Evolutionary conservation across 768 basidiomycete species (phyloP).

Genomic region (Rhodotorula graminis): DNA sequence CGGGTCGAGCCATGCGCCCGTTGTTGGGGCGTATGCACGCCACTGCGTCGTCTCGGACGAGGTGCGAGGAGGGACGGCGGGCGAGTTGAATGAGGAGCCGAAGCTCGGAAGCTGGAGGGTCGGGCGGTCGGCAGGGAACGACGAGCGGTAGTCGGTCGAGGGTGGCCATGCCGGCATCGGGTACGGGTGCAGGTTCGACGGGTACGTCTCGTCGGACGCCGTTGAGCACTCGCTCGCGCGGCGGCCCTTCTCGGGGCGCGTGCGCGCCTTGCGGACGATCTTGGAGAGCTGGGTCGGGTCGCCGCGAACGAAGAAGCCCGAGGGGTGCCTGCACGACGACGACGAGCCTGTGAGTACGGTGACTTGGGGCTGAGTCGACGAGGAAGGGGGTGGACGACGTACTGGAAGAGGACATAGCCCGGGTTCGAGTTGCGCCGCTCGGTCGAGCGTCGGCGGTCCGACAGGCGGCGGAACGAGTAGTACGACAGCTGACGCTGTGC

Average conservation of each 20-base stretch:
- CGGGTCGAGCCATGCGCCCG: constrained; percentile 13
- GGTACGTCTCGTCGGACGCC: neutral
- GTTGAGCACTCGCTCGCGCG: neutral
- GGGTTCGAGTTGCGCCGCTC: constrained; percentile 13
- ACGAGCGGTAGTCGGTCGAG: neutral
- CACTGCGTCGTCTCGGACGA: constrained; percentile 3
- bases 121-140: neutral
- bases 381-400: neutral
- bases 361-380: no score
- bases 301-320: constrained; percentile 26
- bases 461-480: constrained; percentile 34
- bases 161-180: neutral
- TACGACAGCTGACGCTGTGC: constrained; percentile 23
- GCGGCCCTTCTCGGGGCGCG: constrained; percentile 8
- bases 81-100: constrained; percentile 4
- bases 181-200: neutral
- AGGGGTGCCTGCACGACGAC: constrained; percentile 17
- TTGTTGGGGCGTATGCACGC: constrained; percentile 22
- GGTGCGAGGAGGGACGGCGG: no score
- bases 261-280: constrained; percentile 25
- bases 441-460: constrained; percentile 30
- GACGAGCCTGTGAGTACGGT: neutral
- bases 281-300: constrained; percentile 19
- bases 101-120: neutral
- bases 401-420: constrained; percentile 33